A percentile compares a stretch with the other conserved stretches of the same genome.
Evolutionary conservation across 345 rosid species (phyloP).

Genomic region (Citropsis articulata): DNA sequence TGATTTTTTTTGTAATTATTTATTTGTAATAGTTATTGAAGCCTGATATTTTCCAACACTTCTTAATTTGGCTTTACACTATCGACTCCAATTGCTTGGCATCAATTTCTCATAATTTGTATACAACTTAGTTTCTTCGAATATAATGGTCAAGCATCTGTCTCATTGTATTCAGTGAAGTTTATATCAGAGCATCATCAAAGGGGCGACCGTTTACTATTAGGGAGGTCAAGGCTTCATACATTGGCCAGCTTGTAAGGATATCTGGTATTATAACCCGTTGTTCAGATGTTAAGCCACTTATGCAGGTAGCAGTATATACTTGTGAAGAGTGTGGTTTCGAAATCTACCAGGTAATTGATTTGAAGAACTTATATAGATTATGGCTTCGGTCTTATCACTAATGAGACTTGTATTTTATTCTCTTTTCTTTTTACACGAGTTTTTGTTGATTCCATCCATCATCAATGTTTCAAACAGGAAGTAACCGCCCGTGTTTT

Average conservation of each 20-base stretch:
- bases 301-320: constrained; percentile 96
- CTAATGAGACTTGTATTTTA: not conserved
- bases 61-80: not conserved
- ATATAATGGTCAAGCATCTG: not conserved
- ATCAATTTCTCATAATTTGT: not conserved
- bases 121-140: not conserved
- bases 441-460: constrained; percentile 6
- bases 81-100: too few species aligned
- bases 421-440: not conserved
- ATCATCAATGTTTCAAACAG: constrained; percentile 36
- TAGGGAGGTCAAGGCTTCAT: constrained; percentile 93
- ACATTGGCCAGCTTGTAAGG: constrained; percentile 88
- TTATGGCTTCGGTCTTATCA: not conserved
- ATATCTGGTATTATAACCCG: constrained; percentile 94
- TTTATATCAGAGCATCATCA: constrained; percentile 76
- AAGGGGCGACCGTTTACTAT: constrained; percentile 76
- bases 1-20: not conserved
- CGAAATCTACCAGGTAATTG: constrained; percentile 88
- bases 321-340: constrained; percentile 96
- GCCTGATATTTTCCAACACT: not conserved
- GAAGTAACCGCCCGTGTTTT: constrained; percentile 92
- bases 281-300: constrained; percentile 97
- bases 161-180: constrained; percentile 61
- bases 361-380: not conserved
- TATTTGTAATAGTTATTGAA: not conserved